Evolutionary conservation across 495 filamentous ascomycete genomes (phyloP).

Genomic region (Aspergillus haitiensis): DNA sequence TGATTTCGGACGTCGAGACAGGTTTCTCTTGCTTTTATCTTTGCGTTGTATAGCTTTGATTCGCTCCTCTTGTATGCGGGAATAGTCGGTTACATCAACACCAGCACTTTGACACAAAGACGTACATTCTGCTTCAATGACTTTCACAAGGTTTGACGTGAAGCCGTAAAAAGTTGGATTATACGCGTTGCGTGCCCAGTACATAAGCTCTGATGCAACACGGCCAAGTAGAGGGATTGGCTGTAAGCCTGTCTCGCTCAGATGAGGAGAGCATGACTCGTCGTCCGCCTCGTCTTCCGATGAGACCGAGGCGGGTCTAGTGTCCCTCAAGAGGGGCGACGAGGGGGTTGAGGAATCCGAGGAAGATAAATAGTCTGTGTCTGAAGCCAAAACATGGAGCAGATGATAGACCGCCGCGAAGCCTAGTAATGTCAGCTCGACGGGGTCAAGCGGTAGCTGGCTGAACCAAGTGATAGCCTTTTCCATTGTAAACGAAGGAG

Average conservation of each 20-base stretch:
- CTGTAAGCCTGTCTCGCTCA: conserved; percentile 22
- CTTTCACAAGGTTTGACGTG: conserved; percentile 37
- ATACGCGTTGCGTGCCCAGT: conserved; percentile 51
- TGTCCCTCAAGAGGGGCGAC: conserved; percentile 19
- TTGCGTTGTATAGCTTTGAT: conserved; percentile 19
- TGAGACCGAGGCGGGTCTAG: conserved; percentile 25
- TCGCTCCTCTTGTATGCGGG: conserved; percentile 26
- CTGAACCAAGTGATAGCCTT: conserved; percentile 48
- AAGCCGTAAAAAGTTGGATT: conserved; percentile 51
- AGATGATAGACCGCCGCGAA: conserved; percentile 74
- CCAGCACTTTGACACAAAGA: conserved; percentile 39
- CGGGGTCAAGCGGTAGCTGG: conserved; percentile 45
- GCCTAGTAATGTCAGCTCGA: conserved; percentile 68
- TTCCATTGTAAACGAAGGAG: conserved; percentile 42
- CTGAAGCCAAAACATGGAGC: conserved; percentile 56
- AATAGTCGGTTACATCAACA: conserved; percentile 40
- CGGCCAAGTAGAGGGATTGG: conserved; percentile 43
- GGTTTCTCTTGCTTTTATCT: conserved; percentile 22
- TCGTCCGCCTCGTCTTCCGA: conserved; percentile 40
- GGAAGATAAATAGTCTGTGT: conserved; percentile 51
- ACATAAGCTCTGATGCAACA: conserved; percentile 46
- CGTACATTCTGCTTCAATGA: conserved; percentile 46
- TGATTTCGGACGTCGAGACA: conserved; percentile 6
- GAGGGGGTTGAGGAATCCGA: conserved; percentile 39
- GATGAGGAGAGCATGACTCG: conserved; percentile 22